phyloP scores from a whole-genome alignment of 2,329 filamentous ascomycete genomes.

The Metarhizium robertsii region DNA sequence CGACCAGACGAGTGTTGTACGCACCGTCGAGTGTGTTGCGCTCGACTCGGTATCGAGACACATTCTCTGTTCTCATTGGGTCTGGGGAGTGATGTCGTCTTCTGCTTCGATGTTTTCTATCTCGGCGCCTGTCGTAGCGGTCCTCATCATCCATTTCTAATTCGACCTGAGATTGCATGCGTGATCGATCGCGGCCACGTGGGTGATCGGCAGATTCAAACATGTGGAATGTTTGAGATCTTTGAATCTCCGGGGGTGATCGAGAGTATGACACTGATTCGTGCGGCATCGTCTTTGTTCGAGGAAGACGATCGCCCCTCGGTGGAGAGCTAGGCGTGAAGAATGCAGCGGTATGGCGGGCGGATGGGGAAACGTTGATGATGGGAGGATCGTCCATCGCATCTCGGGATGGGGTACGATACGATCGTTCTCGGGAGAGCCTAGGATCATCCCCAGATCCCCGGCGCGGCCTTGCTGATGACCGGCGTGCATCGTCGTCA shows the following conservation, averaged over 20 bases:
- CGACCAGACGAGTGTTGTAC: slow-evolving; percentile 19
- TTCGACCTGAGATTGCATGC: slow-evolving; percentile 24
- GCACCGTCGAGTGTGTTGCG: slow-evolving; percentile 18
- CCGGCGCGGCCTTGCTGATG: slow-evolving; percentile 23
- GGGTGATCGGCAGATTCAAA: slow-evolving; percentile 16
- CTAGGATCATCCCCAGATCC: slow-evolving; percentile 19
- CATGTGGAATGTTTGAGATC: slow-evolving; percentile 24
- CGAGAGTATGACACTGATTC: slow-evolving; percentile 17
- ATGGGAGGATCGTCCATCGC: slow-evolving; percentile 21
- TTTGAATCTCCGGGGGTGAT: slow-evolving; percentile 17
- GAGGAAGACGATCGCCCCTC: slow-evolving; percentile 16
- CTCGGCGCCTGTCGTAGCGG: slow-evolving; percentile 17
- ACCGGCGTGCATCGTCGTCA: slow-evolving; percentile 23
- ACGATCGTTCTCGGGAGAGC: slow-evolving; percentile 18
- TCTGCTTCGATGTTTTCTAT: slow-evolving; percentile 25
- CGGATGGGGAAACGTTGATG: slow-evolving; percentile 19
- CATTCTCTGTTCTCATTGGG: slow-evolving; percentile 12
- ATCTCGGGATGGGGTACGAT: slow-evolving; percentile 22
- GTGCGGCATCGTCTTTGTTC: slow-evolving; percentile 26
- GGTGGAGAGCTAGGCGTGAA: slow-evolving; percentile 23
- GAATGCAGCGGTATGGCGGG: slow-evolving; percentile 17
- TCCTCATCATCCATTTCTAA: slow-evolving; percentile 27
- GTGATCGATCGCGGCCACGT: slow-evolving; percentile 28
- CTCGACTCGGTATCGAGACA: slow-evolving; percentile 22
- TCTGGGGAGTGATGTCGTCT: slow-evolving; percentile 27